Evolutionary conservation across 1,284 basidiomycete species (phyloP).

Genomic region (Malassezia dermatis): DNA sequence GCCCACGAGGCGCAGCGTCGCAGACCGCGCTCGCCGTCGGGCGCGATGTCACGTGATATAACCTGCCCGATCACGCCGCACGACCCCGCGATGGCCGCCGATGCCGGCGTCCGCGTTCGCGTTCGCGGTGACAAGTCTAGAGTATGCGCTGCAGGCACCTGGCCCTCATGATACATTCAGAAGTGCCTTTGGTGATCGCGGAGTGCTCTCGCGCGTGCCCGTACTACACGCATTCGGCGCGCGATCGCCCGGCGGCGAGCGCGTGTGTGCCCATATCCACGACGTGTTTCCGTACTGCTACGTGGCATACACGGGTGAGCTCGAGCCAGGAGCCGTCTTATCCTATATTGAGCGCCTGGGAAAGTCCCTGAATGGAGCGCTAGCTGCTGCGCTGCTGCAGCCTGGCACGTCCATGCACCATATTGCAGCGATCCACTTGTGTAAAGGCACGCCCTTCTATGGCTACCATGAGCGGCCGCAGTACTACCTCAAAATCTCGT

Average conservation of each 20-base stretch:
- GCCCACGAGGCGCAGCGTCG: not conserved
- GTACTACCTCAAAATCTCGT: constrained; percentile 79
- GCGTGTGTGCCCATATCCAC: constrained; percentile 79
- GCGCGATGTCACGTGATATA: not conserved
- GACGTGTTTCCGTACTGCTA: constrained; percentile 56
- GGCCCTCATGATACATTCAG: constrained; percentile 1
- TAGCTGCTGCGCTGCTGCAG: constrained; percentile 25
- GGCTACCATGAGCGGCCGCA: constrained; percentile 77
- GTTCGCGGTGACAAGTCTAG: constrained; percentile 3
- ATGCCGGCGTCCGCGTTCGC: constrained; percentile 1
- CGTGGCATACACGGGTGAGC: constrained; percentile 50
- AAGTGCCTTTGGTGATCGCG: constrained; percentile 4
- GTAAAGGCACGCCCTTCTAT: constrained; percentile 92
- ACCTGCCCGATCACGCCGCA: not conserved
- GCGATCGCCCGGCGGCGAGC: constrained; percentile 61
- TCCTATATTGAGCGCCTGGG: constrained; percentile 60
- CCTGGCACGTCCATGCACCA: constrained; percentile 14
- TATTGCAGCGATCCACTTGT: constrained; percentile 58
- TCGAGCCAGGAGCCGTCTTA: constrained; percentile 54
- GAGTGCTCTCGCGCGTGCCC: constrained; percentile 7
- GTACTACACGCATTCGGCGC: constrained; percentile 57
- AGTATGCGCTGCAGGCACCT: constrained; percentile 10
- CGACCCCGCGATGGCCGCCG: not conserved
- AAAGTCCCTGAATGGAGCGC: constrained; percentile 57
- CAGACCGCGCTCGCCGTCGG: not conserved